These are phyloP conservation scores for Scolecobasidium constrictum DNA, from an alignment of 2,329 filamentous ascomycete genomes.

Conservation along the genomic window DNA sequence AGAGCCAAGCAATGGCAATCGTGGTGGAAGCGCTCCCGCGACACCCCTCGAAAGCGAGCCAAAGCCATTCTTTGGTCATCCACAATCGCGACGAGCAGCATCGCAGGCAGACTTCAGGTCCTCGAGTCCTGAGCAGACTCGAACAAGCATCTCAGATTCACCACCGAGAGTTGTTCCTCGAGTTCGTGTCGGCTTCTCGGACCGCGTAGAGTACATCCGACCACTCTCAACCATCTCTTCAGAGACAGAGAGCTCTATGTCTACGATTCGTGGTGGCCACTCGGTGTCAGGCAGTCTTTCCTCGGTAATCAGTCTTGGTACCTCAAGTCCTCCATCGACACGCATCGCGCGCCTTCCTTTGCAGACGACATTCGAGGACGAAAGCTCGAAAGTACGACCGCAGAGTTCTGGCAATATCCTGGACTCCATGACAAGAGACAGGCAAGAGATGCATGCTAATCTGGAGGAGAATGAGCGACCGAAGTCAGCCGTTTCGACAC, in stretches of 20 bases:
- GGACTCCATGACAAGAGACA: conserved; percentile 27
- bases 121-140: conserved; percentile 6
- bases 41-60: conserved; percentile 43
- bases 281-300: conserved; percentile 71
- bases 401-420: conserved; percentile 63
- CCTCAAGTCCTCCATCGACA: conserved; percentile 33
- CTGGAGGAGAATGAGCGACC: conserved; percentile 22
- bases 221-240: conserved; percentile 77
- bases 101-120: conserved; percentile 28
- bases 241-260: conserved; percentile 66
- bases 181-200: conserved; percentile 70
- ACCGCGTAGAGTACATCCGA: conserved; percentile 72
- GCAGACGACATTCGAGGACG: conserved; percentile 30
- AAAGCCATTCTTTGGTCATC: conserved; percentile 18
- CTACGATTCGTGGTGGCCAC: conserved; percentile 56
- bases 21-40: conserved; percentile 53
- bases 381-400: conserved; percentile 35
- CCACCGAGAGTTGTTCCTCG: conserved; percentile 28
- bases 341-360: conserved; percentile 27
- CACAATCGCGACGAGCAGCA: conserved; percentile 24
- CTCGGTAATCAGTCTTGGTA: conserved; percentile 56
- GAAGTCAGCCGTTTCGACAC: conserved; percentile 23
- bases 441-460: conserved; percentile 13
- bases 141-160: background rate
- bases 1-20: conserved; percentile 28